Percentiles rank a stretch among this genome's conserved stretches.
These are phyloP conservation scores for Vaccinium darrowii DNA, from an alignment of 148 eudicot species.

Conservation along the genomic window DNA sequence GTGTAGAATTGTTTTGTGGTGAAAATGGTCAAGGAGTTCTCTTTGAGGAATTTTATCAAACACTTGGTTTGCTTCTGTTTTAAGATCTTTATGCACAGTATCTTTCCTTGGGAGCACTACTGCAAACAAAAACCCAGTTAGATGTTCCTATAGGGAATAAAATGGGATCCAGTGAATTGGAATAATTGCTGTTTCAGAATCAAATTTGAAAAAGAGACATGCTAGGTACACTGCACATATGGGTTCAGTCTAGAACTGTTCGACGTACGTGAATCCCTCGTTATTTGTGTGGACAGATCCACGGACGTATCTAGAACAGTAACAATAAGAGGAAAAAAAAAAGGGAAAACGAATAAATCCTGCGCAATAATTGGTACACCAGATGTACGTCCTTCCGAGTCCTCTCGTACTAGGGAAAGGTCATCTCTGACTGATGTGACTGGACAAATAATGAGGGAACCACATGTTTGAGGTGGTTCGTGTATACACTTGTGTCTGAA, in stretches of 20 bases:
- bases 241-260: not conserved
- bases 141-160: constrained; percentile 20
- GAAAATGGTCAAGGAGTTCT: constrained; percentile 22
- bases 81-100: constrained; percentile 10
- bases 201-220: not conserved
- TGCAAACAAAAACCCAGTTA: constrained; percentile 21
- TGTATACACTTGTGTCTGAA: not conserved
- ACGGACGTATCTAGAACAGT: too few relatives aligned
- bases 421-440: not conserved
- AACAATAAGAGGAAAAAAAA: not conserved
- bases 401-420: too few relatives aligned
- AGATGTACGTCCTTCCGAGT: not conserved
- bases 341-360: not conserved
- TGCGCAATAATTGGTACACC: not conserved
- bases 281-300: not conserved
- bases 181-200: not conserved
- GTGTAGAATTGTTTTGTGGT: constrained; percentile 27
- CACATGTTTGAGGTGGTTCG: not conserved
- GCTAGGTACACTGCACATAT: not conserved
- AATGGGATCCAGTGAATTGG: not conserved
- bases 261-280: not conserved
- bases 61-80: constrained; percentile 17
- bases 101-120: constrained; percentile 22
- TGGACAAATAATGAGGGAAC: not conserved
- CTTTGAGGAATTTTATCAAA: constrained; percentile 24